Evolutionary conservation across 768 basidiomycete genomes (phyloP).

Genomic region (Lyophyllum shimeji): DNA sequence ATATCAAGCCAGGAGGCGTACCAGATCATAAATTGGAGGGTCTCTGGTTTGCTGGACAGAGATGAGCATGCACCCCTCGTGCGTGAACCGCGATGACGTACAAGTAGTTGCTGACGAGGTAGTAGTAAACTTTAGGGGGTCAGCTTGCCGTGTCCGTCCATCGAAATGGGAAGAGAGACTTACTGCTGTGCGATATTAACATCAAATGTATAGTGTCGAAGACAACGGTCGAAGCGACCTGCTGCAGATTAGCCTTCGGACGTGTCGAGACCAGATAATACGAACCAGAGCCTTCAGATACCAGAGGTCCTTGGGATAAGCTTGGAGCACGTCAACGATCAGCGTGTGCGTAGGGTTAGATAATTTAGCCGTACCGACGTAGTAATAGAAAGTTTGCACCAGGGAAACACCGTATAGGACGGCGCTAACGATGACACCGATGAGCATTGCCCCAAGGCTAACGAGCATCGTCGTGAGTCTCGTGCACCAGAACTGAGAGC

Average conservation of each 20-base stretch:
- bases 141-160: neutral
- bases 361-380: neutral
- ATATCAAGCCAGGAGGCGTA: neutral
- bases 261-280: neutral
- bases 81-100: neutral
- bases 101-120: slow-evolving; percentile 7
- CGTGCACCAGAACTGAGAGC: neutral
- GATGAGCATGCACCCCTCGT: neutral
- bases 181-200: slow-evolving; percentile 6
- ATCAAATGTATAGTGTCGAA: slow-evolving; percentile 8
- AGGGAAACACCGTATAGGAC: slow-evolving; percentile 8
- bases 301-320: slow-evolving; percentile 6
- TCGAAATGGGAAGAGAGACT: neutral
- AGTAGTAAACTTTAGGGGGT: neutral
- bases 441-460: slow-evolving; percentile 9
- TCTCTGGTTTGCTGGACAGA: neutral
- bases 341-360: neutral
- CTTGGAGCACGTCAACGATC: neutral
- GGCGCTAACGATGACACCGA: slow-evolving; percentile 11
- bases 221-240: neutral
- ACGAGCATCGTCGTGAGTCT: neutral
- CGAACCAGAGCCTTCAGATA: slow-evolving; percentile 4
- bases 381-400: slow-evolving; percentile 8
- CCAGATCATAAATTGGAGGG: slow-evolving; percentile 5
- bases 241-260: neutral